Base-by-base conservation (phyloP, 768 basidiomycete species). In the Amanita brunnescens region DNA sequence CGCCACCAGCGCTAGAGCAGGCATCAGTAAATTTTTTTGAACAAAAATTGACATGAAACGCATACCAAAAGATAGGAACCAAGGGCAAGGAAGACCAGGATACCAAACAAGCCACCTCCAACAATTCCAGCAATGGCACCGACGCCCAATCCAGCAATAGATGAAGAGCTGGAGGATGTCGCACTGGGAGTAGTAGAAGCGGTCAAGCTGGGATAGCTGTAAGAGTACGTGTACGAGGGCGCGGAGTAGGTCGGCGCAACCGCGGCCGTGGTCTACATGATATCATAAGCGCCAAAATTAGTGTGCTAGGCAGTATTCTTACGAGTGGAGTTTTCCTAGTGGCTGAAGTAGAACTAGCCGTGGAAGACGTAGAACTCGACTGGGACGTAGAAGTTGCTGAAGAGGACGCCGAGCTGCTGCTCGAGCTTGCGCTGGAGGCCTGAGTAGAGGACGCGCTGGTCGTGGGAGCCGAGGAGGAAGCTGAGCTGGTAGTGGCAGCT, bases 111-210 rank as follows among this genome's bases (percentile, higher is more conserved):
- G 41, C 67, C 71, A 20, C 72, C 76, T 0, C 61, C 68, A 18
- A 68, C 57, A 23, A 66, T 63, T 13, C 69, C 69, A 9, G 73
- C 68, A 42, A 78, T 62, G 21, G 71, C 59, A n/a, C 74, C 76
- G 13, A 71, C 66, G 41, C 65, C 65, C 41, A 71, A 39, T 7
- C 60, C 63, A 18, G 41, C 49, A 1, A 12, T 30, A 13, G 49
- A 41, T 0, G 37, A 30, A 23, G 18, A 26, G 37, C 39, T 43
- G 20, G 50, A 23, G 6, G 34, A 35, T 6, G 41, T 43, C 13
- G 50, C 16, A 7, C 26, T 44, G 18, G 50, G 41, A n/a, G 42
- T 10, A 24, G 38, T 16, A 16, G 40, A 21, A 9, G 23, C 2
- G 33, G 41, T 29, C 32, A 42, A 33, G 18, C 32, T 33, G 14